A percentile compares a stretch with the other conserved stretches of the same genome.
These are phyloP conservation scores for Blastobotrys terrestris DNA, from an alignment of 805 yeast species.

Conservation along the genomic window DNA sequence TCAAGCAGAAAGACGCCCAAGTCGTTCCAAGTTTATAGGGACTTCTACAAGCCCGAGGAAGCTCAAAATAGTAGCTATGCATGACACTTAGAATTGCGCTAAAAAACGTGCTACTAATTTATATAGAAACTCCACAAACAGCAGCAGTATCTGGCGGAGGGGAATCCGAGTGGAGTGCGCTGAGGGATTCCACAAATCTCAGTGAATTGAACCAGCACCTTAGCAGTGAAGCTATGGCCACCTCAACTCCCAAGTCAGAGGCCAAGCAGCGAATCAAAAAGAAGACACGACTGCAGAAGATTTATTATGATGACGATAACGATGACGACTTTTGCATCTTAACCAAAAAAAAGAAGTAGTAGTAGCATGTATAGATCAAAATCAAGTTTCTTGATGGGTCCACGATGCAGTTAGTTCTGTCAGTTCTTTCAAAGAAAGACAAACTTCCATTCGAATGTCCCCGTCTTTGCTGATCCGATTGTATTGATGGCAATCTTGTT, in stretches of 20 bases:
- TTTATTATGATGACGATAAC: background rate
- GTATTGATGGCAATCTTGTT: background rate
- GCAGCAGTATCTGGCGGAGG: background rate
- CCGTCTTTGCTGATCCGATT: background rate
- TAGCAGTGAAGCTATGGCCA: background rate
- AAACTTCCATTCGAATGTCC: background rate
- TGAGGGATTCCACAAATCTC: background rate
- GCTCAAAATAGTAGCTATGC: background rate
- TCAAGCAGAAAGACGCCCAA: background rate
- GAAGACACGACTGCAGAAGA: background rate
- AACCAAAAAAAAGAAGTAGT: background rate
- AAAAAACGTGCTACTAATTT: background rate
- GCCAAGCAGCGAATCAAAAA: background rate
- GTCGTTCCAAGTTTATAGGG: background rate
- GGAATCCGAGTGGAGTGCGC: background rate
- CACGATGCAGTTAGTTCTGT: background rate
- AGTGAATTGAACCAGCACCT: background rate
- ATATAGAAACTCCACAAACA: background rate
- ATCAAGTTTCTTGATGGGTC: background rate
- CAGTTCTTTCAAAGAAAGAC: background rate
- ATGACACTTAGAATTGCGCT: background rate
- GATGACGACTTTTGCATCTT: background rate
- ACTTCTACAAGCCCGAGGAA: background rate
- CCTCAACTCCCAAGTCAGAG: background rate
- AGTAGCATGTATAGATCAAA: background rate